These are phyloP conservation scores for Fusarium guadeloupense DNA, from an alignment of 2,329 filamentous ascomycete species.

Conservation along the genomic window DNA sequence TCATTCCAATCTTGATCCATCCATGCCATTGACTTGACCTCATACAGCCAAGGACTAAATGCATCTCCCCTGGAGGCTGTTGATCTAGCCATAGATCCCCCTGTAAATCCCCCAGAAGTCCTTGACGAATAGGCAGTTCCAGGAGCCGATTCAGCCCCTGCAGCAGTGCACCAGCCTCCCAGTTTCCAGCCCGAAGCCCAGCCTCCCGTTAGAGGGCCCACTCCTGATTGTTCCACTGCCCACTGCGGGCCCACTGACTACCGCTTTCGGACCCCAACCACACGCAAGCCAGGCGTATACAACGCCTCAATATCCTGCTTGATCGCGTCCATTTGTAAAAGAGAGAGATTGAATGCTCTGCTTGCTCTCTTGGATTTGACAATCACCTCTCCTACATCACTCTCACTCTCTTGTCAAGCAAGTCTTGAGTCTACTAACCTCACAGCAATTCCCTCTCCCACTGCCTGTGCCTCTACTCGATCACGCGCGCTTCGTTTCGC, in stretches of 20 bases:
- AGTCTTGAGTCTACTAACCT: constrained; percentile 23
- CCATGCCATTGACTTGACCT: background rate
- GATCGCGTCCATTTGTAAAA: constrained; percentile 26
- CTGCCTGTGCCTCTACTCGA: background rate
- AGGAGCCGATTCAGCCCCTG: constrained; percentile 37
- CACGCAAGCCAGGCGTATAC: constrained; percentile 43
- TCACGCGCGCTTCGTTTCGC: constrained; percentile 6
- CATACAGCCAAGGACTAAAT: constrained; percentile 27
- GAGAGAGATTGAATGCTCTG: constrained; percentile 22
- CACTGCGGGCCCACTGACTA: constrained; percentile 37
- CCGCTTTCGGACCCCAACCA: constrained; percentile 45
- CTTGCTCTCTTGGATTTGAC: constrained; percentile 20
- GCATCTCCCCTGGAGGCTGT: constrained; percentile 33
- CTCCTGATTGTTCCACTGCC: constrained; percentile 23
- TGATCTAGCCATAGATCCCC: constrained; percentile 27
- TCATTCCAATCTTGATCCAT: constrained; percentile 10
- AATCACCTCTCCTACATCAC: constrained; percentile 14
- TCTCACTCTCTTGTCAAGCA: constrained; percentile 21
- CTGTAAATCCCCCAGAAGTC: constrained; percentile 29
- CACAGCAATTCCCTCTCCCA: constrained; percentile 15
- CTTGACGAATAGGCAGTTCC: constrained; percentile 23
- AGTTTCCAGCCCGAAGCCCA: constrained; percentile 46
- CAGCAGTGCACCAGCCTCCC: constrained; percentile 45
- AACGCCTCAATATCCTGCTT: constrained; percentile 40
- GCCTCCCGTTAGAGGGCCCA: constrained; percentile 37